phyloP scores from a whole-genome alignment of 1,284 basidiomycete species.

The Moesziomyces sp. region DNA sequence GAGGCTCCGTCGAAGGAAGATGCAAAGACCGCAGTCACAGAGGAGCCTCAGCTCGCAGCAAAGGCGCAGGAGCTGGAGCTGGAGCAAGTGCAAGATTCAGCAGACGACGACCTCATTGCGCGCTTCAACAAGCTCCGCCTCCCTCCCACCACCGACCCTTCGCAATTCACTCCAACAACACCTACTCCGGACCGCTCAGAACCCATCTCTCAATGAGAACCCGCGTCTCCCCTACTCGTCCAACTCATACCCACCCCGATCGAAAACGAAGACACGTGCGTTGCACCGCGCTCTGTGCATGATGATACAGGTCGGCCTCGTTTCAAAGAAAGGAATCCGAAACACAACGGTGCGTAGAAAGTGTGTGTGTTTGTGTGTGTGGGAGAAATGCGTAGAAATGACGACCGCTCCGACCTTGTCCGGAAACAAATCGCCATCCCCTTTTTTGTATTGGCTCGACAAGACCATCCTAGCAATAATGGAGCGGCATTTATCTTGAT shows the following conservation, averaged over 20 bases:
- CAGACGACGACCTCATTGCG: not conserved
- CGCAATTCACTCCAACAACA: not conserved
- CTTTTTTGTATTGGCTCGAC: slow-evolving; percentile 12
- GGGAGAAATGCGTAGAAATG: not conserved
- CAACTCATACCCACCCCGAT: not conserved
- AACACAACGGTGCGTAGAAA: slow-evolving; percentile 4
- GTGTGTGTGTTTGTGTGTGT: slow-evolving; percentile 5
- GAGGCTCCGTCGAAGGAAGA: not conserved
- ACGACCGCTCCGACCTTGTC: not conserved
- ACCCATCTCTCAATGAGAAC: not conserved
- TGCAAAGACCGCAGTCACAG: too few species aligned
- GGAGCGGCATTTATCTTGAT: slow-evolving; percentile 4
- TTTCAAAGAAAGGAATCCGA: too few species aligned
- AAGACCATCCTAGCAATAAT: slow-evolving; percentile 19
- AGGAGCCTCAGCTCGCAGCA: not conserved
- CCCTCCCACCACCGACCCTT: not conserved
- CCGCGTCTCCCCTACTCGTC: not conserved
- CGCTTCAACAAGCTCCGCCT: not conserved
- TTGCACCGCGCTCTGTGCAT: not conserved
- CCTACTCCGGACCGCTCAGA: not conserved
- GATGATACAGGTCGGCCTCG: not conserved
- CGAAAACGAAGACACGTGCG: not conserved
- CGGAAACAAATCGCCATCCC: slow-evolving; percentile 1
- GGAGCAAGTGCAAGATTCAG: not conserved
- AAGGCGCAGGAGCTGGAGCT: not conserved